phyloP scores from a whole-genome alignment of 2,329 filamentous ascomycete species.

The Dactylellina haptotyla region DNA sequence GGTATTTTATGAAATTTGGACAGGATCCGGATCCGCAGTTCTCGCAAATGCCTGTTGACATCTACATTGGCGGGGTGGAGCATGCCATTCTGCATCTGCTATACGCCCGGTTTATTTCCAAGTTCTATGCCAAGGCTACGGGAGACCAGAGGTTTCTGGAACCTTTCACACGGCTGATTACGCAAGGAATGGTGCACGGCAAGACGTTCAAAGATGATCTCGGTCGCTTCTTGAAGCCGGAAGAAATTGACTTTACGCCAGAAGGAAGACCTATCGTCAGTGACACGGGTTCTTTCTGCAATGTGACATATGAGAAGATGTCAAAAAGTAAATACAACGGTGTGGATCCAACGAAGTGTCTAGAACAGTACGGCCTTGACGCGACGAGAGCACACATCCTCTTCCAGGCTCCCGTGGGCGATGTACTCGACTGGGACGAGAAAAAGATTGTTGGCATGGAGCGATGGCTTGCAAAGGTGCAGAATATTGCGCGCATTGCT shows the following conservation, averaged over 20 bases:
- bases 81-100: slow-evolving; percentile 90
- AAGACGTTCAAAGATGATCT: slow-evolving; percentile 79
- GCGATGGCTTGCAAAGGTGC: slow-evolving; percentile 78
- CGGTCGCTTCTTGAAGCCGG: slow-evolving; percentile 78
- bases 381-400: slow-evolving; percentile 86
- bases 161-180: slow-evolving; percentile 83
- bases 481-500: slow-evolving; percentile 60
- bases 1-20: slow-evolving; percentile 86
- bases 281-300: slow-evolving; percentile 69
- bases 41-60: slow-evolving; percentile 75
- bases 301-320: slow-evolving; percentile 80
- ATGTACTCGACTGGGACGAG: slow-evolving; percentile 89
- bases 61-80: slow-evolving; percentile 90
- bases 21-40: slow-evolving; percentile 73
- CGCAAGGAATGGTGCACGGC: slow-evolving; percentile 93
- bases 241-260: slow-evolving; percentile 73
- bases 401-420: slow-evolving; percentile 84
- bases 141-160: slow-evolving; percentile 66
- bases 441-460: slow-evolving; percentile 81
- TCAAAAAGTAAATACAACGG: slow-evolving; percentile 95
- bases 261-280: slow-evolving; percentile 68
- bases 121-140: slow-evolving; percentile 74
- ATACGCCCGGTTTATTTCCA: slow-evolving; percentile 90
- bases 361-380: slow-evolving; percentile 80
- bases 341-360: slow-evolving; percentile 79